Conservation (phyloP, 768 basidiomycete species). For the Pisolithus tinctorius region DNA sequence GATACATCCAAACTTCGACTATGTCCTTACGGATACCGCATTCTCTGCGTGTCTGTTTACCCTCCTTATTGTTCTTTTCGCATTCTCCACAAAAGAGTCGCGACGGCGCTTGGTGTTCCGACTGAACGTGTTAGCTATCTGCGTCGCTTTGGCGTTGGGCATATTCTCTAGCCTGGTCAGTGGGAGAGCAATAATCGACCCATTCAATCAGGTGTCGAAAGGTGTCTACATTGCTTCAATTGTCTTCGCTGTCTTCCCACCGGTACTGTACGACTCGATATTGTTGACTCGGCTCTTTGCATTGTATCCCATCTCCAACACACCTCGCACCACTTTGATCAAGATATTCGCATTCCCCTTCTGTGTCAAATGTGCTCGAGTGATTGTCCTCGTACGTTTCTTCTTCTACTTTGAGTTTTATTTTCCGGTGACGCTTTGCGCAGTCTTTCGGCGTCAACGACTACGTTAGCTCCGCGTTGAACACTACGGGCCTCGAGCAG, state of each 20-base stretch:
- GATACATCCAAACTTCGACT: conserved; percentile 12
- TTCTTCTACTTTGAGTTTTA: background rate
- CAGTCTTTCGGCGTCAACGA: conserved; percentile 1
- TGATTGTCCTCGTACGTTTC: conserved; percentile 12
- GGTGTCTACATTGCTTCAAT: conserved; percentile 16
- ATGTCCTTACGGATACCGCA: conserved; percentile 21
- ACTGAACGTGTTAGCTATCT: conserved; percentile 24
- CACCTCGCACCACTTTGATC: conserved; percentile 9
- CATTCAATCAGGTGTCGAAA: conserved; percentile 11
- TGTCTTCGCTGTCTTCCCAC: conserved; percentile 21
- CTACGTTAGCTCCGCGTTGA: background rate
- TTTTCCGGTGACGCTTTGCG: background rate
- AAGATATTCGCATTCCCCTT: conserved; percentile 25
- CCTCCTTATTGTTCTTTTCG: conserved; percentile 26
- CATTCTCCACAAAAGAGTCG: conserved; percentile 24
- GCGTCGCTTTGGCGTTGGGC: conserved; percentile 20
- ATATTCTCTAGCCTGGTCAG: conserved; percentile 11
- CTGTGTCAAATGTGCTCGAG: conserved; percentile 25
- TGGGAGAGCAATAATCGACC: conserved; percentile 8
- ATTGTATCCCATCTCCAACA: conserved; percentile 24
- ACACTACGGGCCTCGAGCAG: background rate
- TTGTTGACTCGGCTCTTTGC: conserved; percentile 30
- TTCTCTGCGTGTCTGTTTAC: conserved; percentile 27
- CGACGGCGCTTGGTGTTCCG: conserved; percentile 27
- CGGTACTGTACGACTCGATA: conserved; percentile 32